Evolutionary conservation across 257 asterid species (phyloP).

Genomic region (Paraleonurus japonicus): DNA sequence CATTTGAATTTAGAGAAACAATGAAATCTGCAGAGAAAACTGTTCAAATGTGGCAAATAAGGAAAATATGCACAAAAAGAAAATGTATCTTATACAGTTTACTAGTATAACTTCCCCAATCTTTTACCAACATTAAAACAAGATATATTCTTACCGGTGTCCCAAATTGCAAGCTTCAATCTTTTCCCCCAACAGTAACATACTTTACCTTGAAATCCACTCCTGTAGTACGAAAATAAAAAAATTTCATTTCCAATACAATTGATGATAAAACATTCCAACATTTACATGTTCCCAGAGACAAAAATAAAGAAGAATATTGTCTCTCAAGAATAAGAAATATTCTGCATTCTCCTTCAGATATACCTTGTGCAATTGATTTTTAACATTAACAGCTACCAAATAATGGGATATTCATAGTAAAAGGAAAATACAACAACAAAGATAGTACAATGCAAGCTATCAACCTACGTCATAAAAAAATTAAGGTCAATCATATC

Average conservation of each 20-base stretch:
- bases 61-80: not conserved
- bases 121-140: not conserved
- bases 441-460: not conserved
- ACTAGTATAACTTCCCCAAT: not conserved
- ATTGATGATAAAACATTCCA: not conserved
- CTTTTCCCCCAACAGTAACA: conserved; percentile 84
- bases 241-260: not conserved
- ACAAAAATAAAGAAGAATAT: not conserved
- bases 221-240: too few relatives aligned
- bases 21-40: not conserved
- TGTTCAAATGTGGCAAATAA: not conserved
- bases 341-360: not conserved
- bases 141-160: conserved; percentile 64
- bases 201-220: conserved; percentile 96
- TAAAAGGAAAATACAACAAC: not conserved
- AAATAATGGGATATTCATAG: not conserved
- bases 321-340: not conserved
- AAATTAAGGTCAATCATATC: not conserved
- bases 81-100: not conserved
- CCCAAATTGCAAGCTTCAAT: conserved; percentile 99
- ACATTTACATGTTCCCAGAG: not conserved
- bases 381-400: not conserved
- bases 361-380: not conserved
- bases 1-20: not conserved
- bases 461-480: not conserved